Evolutionary conservation across 257 asterid species (phyloP).

Genomic region (Petrea volubilis): DNA sequence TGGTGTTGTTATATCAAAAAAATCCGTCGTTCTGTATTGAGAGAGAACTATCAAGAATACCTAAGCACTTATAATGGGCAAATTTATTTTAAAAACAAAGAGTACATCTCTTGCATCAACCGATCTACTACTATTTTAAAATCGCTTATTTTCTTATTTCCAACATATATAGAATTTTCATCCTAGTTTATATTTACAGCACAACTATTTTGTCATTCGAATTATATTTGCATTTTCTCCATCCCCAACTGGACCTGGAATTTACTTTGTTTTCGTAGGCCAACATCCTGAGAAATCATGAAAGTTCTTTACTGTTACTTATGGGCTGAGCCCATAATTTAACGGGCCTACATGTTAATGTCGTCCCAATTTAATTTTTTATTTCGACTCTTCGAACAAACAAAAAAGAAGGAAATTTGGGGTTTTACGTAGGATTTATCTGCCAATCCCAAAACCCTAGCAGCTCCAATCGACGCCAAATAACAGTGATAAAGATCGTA

Average conservation of each 20-base stretch:
- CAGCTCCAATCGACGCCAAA: neutral
- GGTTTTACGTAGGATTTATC: neutral
- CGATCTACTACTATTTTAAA: too few species aligned
- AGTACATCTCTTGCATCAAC: too few species aligned
- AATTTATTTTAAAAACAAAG: too few species aligned
- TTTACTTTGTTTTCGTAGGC: neutral
- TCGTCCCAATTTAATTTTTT: neutral
- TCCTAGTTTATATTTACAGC: too few species aligned
- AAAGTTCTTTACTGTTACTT: neutral
- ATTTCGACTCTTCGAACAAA: neutral
- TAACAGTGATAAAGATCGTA: neutral
- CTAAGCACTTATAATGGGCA: too few species aligned
- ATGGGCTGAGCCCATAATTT: constrained; percentile 1
- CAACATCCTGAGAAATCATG: neutral
- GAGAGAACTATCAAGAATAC: too few species aligned
- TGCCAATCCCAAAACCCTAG: neutral
- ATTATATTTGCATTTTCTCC: too few species aligned
- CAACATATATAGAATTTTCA: too few species aligned
- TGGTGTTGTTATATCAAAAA: too few species aligned
- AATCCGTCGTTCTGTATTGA: too few species aligned
- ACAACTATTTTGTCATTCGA: too few species aligned
- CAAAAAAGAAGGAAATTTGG: neutral
- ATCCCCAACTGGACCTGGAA: neutral
- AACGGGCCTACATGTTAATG: neutral
- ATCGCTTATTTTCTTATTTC: too few species aligned